phyloP scores from a whole-genome alignment of 495 filamentous ascomycete species.

The Penicillium psychrofluorescens region DNA sequence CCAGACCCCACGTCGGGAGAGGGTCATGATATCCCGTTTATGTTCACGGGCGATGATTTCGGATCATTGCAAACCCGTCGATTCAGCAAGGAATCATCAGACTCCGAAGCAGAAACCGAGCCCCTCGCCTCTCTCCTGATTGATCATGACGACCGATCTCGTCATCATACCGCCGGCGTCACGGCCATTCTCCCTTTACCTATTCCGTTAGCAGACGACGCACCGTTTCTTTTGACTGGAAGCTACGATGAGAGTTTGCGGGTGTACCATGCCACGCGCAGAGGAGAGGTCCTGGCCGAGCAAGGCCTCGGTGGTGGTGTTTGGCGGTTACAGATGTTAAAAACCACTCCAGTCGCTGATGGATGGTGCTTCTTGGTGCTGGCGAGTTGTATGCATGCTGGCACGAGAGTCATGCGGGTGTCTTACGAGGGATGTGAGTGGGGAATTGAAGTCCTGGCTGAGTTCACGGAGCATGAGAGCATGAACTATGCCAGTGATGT shows the following conservation, averaged over 20 bases:
- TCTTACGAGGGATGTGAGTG: constrained; percentile 31
- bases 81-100: constrained; percentile 12
- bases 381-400: constrained; percentile 92
- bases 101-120: background rate
- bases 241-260: constrained; percentile 87
- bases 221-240: constrained; percentile 66
- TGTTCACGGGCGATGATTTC: constrained; percentile 34
- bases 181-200: constrained; percentile 73
- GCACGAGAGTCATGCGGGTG: constrained; percentile 60
- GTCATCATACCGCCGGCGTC: constrained; percentile 71
- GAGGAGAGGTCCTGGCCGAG: constrained; percentile 48
- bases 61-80: constrained; percentile 26
- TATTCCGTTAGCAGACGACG: constrained; percentile 23
- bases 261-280: constrained; percentile 43
- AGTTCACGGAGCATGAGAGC: constrained; percentile 82
- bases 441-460: constrained; percentile 58
- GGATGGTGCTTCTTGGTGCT: constrained; percentile 50
- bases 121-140: constrained; percentile 12
- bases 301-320: constrained; percentile 74
- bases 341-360: constrained; percentile 5
- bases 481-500: constrained; percentile 94
- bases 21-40: constrained; percentile 13
- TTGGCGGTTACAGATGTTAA: constrained; percentile 71
- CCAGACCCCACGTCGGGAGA: background rate
- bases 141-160: constrained; percentile 28